These are phyloP conservation scores for Exophiala aquamarina DNA, from an alignment of 2,329 filamentous ascomycete genomes.

Conservation along the genomic window DNA sequence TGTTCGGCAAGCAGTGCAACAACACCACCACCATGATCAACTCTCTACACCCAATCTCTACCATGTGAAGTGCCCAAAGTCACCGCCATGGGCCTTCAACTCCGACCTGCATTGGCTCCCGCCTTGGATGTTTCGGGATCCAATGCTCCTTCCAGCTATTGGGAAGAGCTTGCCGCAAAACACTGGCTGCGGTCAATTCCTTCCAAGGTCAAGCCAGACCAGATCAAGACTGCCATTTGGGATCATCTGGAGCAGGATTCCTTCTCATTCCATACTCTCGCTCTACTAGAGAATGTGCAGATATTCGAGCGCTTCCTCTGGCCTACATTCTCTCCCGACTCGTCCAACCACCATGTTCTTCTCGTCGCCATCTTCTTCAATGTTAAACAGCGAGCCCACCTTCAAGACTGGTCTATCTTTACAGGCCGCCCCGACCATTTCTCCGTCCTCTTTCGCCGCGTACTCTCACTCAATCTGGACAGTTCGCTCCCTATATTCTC, in stretches of 20 bases:
- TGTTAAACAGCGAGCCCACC: constrained; percentile 81
- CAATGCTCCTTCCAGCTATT: constrained; percentile 38
- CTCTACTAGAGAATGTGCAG: constrained; percentile 86
- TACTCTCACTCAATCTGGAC: constrained; percentile 83
- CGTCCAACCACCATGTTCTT: constrained; percentile 88
- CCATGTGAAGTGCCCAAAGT: no score
- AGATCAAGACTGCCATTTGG: constrained; percentile 87
- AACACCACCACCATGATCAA: no score
- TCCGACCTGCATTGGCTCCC: constrained; percentile 59
- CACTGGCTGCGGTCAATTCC: constrained; percentile 71
- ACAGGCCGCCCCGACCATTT: constrained; percentile 76
- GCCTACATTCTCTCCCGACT: constrained; percentile 85
- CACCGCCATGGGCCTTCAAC: constrained; percentile 33
- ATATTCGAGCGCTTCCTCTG: constrained; percentile 91
- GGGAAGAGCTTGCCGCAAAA: constrained; percentile 72
- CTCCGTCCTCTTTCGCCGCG: constrained; percentile 81
- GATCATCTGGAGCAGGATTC: constrained; percentile 78
- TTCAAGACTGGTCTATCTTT: constrained; percentile 85
- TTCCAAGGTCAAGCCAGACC: constrained; percentile 70
- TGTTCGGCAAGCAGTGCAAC: no score
- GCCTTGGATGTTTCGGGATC: constrained; percentile 37
- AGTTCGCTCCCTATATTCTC: constrained; percentile 64
- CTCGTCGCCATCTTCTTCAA: constrained; percentile 83
- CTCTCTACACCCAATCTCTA: no score
- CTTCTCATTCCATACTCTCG: constrained; percentile 74